Percentiles rank a stretch among this genome's conserved stretches.
These are phyloP conservation scores for Phytophthora pistaciae DNA, from an alignment of 352 stramenopile genomes.

Conservation along the genomic window DNA sequence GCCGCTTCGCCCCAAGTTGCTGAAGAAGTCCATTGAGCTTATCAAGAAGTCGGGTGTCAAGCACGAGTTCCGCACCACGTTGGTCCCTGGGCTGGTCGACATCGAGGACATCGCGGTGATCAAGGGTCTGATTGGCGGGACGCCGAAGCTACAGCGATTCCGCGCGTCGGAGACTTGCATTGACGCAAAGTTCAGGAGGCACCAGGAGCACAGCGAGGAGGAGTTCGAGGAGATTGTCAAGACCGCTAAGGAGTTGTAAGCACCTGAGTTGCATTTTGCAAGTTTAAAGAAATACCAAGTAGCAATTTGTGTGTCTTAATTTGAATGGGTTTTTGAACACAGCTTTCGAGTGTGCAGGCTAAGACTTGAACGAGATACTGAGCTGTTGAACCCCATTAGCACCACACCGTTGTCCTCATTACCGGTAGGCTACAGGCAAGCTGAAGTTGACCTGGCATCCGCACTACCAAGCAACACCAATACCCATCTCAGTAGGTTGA, in stretches of 20 bases:
- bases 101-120: conserved; percentile 41
- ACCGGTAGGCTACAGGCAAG: no score
- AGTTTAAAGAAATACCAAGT: conserved; percentile 3
- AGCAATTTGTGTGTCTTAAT: neutral
- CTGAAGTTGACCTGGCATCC: no score
- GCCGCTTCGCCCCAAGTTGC: conserved; percentile 32
- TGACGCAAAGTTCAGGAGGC: conserved; percentile 31
- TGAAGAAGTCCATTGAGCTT: conserved; percentile 38
- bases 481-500: no score
- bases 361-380: no score
- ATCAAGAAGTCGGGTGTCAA: conserved; percentile 40
- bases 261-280: neutral
- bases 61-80: conserved; percentile 41
- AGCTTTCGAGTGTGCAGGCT: no score
- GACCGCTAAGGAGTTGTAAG: conserved; percentile 28
- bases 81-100: conserved; percentile 38
- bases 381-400: no score
- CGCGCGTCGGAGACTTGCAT: conserved; percentile 35
- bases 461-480: no score
- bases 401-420: no score
- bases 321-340: no score
- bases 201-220: conserved; percentile 36
- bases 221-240: conserved; percentile 34
- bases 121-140: conserved; percentile 30
- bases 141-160: conserved; percentile 36